Base-by-base conservation (phyloP, 2,329 filamentous ascomycete species). In the Fusarium sp. region DNA sequence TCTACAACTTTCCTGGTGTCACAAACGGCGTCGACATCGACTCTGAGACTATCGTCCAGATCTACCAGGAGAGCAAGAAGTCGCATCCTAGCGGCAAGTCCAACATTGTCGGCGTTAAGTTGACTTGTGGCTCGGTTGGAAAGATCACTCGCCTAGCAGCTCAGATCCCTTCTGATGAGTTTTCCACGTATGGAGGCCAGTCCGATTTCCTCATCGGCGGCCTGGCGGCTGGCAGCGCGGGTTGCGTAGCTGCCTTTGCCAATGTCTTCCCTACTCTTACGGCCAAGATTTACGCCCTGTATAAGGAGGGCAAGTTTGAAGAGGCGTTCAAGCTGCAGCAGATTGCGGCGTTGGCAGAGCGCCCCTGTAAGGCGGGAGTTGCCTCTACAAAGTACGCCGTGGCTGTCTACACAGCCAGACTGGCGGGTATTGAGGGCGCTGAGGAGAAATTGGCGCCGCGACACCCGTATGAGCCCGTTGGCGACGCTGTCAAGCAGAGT, bases 151-250 rank as follows among this genome's bases (percentile, higher is more conserved):
- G 90, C 7, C 80, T 92, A 2, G 75, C 76, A 6, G 79, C 78
- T 7, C 72, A 77, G 53, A 74, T 91, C 44, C 73, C 80, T 0
- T 73, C 82, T 0, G 79, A 83, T 1, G 73, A 81, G 12, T 93
- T 93, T 70, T 84, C 88, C 2, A 84, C 87, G 1, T 92, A 86
- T 68, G 89, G 88, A 1, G 91, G 91, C 1, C 89, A 92, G 76
- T 86, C 85, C 2, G 90, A 93, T 70, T 92, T 91, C 73, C 74
- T 92, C 24, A 77, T 90, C 44, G 85, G 85, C 3, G 85, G 84
- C 0, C 73, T 90, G 31, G 80, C 81, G 2, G 82, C 83, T 7
- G 87, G 87, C 13, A 84, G 82, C 28, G 80, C 82, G 3, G 87
- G 88, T 9, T 85, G 82, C 63, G 85, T 90, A 45, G 85, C 86